Percentiles rank a stretch among this genome's conserved stretches.
phyloP scores from a whole-genome alignment of 2,329 filamentous ascomycete genomes.

The Talaromyces amestolkiae region DNA sequence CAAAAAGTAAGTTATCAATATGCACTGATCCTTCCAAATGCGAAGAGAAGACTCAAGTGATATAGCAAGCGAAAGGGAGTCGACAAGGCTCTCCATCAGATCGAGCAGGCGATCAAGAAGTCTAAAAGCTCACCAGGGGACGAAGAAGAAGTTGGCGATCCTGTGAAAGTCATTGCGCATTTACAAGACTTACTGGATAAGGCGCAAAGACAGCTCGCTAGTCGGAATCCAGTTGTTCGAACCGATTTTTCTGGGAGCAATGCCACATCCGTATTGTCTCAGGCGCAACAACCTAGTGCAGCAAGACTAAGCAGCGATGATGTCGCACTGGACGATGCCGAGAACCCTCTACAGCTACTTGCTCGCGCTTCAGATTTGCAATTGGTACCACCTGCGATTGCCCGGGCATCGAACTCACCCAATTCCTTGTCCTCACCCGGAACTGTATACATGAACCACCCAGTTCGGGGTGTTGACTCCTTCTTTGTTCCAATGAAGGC shows the following conservation, averaged over 20 bases:
- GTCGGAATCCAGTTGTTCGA: not conserved
- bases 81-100: conserved; percentile 71
- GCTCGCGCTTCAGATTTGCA: conserved; percentile 69
- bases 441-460: conserved; percentile 29
- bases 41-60: not conserved
- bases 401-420: conserved; percentile 25
- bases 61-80: conserved; percentile 68
- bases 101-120: conserved; percentile 66
- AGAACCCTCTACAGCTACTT: conserved; percentile 71
- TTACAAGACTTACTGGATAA: conserved; percentile 53
- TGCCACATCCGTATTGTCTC: conserved; percentile 25
- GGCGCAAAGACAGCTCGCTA: conserved; percentile 40
- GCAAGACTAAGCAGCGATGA: conserved; percentile 43
- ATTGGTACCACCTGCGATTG: conserved; percentile 44
- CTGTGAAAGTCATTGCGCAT: conserved; percentile 43
- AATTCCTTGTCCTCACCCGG: conserved; percentile 38
- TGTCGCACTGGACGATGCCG: conserved; percentile 67
- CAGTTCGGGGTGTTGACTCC: conserved; percentile 47
- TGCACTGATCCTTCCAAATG: not conserved
- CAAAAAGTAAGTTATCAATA: conserved; percentile 60
- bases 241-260: conserved; percentile 21
- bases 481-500: conserved; percentile 67
- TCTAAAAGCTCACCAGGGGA: conserved; percentile 43
- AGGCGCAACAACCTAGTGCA: conserved; percentile 15
- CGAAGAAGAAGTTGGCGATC: conserved; percentile 41